phyloP scores from a whole-genome alignment of 1,284 basidiomycete species.

The Puccinia novopanici region DNA sequence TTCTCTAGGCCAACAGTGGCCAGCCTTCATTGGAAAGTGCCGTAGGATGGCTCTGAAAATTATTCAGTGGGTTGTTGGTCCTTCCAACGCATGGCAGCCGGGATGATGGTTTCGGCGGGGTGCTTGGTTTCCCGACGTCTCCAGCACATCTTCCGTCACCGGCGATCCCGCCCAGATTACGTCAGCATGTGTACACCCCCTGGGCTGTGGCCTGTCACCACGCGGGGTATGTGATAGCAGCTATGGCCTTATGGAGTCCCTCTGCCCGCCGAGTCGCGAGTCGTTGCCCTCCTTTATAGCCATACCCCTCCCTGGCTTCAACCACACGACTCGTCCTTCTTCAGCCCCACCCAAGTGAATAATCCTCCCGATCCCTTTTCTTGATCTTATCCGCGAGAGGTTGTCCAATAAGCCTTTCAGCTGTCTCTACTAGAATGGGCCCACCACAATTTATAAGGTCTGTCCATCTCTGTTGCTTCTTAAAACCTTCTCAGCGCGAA shows the following conservation, averaged over 20 bases:
- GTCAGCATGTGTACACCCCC: too few species aligned
- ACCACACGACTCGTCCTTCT: neutral
- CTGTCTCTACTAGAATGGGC: conserved; percentile 15
- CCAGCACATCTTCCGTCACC: too few species aligned
- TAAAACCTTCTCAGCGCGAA: neutral
- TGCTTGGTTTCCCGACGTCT: too few species aligned
- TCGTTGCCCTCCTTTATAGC: neutral
- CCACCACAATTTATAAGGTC: conserved; percentile 35
- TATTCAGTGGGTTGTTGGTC: too few species aligned
- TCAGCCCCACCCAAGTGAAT: neutral
- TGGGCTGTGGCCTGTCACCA: too few species aligned
- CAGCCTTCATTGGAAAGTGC: too few species aligned
- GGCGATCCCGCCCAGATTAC: too few species aligned
- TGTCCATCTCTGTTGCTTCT: neutral
- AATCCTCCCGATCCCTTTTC: neutral
- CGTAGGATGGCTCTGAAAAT: too few species aligned
- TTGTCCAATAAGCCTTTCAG: neutral
- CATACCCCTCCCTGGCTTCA: neutral
- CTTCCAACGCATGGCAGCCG: too few species aligned
- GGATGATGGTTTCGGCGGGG: too few species aligned
- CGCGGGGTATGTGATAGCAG: neutral
- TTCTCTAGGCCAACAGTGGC: too few species aligned
- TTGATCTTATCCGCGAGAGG: neutral
- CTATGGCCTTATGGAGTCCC: conserved; percentile 1
- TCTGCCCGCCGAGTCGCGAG: conserved; percentile 29